Evolutionary conservation across 495 filamentous ascomycete genomes (phyloP).

Genomic region (Pseudevernia furfuracea): DNA sequence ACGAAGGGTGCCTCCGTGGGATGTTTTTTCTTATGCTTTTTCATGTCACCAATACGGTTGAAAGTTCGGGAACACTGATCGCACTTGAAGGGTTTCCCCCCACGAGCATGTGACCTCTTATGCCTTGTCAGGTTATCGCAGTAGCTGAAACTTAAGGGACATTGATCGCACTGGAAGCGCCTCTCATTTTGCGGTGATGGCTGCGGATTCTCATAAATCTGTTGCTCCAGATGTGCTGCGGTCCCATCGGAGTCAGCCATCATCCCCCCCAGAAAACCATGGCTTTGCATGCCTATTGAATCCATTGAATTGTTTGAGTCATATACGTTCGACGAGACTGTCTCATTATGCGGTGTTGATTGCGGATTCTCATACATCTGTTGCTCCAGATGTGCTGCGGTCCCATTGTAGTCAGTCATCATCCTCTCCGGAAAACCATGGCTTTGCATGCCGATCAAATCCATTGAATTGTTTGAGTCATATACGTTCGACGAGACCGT

Average conservation of each 20-base stretch:
- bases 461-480: slow-evolving; percentile 59
- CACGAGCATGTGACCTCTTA: too few species aligned
- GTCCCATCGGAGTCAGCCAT: slow-evolving; percentile 47
- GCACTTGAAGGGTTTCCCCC: slow-evolving; percentile 92
- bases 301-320: slow-evolving; percentile 61
- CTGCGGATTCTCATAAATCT: slow-evolving; percentile 43
- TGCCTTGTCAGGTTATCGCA: too few species aligned
- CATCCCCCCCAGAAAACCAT: slow-evolving; percentile 29
- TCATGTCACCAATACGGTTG: slow-evolving; percentile 93
- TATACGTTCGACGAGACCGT: too few species aligned
- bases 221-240: slow-evolving; percentile 44
- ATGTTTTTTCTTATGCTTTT: slow-evolving; percentile 91
- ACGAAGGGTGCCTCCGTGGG: slow-evolving; percentile 90
- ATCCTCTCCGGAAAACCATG: slow-evolving; percentile 30
- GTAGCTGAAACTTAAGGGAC: too few species aligned
- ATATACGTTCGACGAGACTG: too few species aligned
- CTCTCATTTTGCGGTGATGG: slow-evolving; percentile 54
- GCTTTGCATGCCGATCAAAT: slow-evolving; percentile 56
- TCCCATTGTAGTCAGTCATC: slow-evolving; percentile 46
- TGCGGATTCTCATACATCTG: slow-evolving; percentile 44
- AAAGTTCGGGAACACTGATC: slow-evolving; percentile 86
- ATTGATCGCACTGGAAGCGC: too few species aligned
- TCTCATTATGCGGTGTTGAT: slow-evolving; percentile 53
- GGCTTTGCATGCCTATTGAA: slow-evolving; percentile 55
- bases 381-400: slow-evolving; percentile 46